A percentile compares a stretch with the other conserved stretches of the same genome.
These are phyloP conservation scores for Albatrellus ellisii DNA, from an alignment of 768 basidiomycete species.

Conservation along the genomic window DNA sequence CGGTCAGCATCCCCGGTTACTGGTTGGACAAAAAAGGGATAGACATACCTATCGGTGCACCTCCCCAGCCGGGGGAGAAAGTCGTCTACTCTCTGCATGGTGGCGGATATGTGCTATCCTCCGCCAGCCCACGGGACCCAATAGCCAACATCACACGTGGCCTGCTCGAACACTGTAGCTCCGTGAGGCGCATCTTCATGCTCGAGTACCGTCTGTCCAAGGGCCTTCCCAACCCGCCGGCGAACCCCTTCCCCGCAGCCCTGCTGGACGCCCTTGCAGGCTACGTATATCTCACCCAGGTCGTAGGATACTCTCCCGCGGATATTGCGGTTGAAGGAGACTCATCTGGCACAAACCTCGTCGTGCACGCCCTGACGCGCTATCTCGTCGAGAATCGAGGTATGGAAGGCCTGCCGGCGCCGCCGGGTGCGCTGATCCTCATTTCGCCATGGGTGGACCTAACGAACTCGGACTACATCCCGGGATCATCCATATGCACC, in stretches of 20 bases:
- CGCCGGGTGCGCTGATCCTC: constrained; percentile 3
- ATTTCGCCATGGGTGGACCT: constrained; percentile 8
- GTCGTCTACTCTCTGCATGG: neutral
- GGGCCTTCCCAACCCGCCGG: constrained; percentile 23
- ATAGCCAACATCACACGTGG: neutral
- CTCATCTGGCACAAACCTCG: constrained; percentile 68
- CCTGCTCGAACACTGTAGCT: neutral
- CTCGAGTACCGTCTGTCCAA: constrained; percentile 47
- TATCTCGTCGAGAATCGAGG: too few relatives aligned
- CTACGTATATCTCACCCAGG: constrained; percentile 54
- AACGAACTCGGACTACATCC: constrained; percentile 1
- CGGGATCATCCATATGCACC: constrained; percentile 3
- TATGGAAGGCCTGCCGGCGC: neutral
- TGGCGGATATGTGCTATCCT: neutral
- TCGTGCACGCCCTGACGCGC: constrained; percentile 44
- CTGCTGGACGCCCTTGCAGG: constrained; percentile 64
- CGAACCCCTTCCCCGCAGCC: constrained; percentile 60
- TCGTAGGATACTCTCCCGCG: constrained; percentile 39
- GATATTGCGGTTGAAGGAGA: constrained; percentile 62
- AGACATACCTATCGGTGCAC: neutral
- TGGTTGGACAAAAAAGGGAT: neutral
- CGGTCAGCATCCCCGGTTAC: neutral
- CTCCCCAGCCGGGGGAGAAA: neutral
- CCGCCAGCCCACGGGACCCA: neutral
- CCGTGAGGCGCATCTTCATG: neutral